A percentile compares a stretch with the other conserved stretches of the same genome.
Conservation (phyloP, 1,284 basidiomycete species). For the Pascua sp. region DNA sequence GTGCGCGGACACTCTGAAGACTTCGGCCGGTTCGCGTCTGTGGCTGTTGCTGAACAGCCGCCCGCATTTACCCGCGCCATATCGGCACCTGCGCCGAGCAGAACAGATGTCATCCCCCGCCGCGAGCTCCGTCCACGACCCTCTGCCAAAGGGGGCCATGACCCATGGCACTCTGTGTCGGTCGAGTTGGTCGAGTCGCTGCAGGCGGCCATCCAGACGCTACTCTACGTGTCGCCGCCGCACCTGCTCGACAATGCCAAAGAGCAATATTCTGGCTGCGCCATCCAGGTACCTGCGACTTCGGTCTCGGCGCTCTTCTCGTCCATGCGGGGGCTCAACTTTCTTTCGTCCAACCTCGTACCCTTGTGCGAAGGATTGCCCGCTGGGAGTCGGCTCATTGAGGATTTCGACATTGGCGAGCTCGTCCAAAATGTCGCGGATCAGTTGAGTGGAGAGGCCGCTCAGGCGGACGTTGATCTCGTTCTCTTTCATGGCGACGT, state of each 20-base stretch:
- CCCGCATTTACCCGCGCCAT: constrained; percentile 29
- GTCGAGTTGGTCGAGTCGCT: constrained; percentile 81
- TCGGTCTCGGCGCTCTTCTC: constrained; percentile 83
- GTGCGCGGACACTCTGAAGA: too few relatives aligned
- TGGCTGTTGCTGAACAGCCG: constrained; percentile 9
- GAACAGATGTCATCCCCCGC: constrained; percentile 11
- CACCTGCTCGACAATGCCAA: constrained; percentile 87
- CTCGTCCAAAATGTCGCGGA: constrained; percentile 74
- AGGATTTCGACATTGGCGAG: constrained; percentile 64
- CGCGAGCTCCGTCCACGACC: constrained; percentile 14
- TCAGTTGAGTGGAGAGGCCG: constrained; percentile 75
- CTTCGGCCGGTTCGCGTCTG: too few relatives aligned
- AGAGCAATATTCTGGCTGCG: constrained; percentile 82
- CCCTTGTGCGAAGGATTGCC: constrained; percentile 27
- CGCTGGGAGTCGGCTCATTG: constrained; percentile 12
- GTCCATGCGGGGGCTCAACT: constrained; percentile 85
- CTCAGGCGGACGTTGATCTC: constrained; percentile 75
- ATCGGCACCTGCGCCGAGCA: constrained; percentile 33
- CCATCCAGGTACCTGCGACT: constrained; percentile 75
- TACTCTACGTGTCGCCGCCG: constrained; percentile 78
- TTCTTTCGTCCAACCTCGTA: constrained; percentile 70
- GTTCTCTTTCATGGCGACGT: constrained; percentile 84
- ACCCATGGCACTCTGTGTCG: constrained; percentile 33
- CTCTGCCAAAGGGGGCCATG: neutral
- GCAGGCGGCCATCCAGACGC: constrained; percentile 80